phyloP scores from a whole-genome alignment of 768 basidiomycete species.

The Amanita subjunquillea region DNA sequence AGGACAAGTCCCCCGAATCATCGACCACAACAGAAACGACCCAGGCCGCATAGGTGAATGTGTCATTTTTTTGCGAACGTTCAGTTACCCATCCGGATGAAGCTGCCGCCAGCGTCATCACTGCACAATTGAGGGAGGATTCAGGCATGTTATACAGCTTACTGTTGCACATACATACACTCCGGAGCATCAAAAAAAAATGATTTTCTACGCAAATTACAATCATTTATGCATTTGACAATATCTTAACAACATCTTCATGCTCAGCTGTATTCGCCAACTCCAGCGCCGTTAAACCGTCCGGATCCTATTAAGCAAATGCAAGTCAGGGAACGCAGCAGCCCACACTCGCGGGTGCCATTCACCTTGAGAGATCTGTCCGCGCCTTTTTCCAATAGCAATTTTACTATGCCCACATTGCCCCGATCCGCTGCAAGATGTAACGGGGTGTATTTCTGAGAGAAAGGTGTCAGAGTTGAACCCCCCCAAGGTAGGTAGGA shows the following conservation, averaged over 20 bases:
- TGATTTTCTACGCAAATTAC: not conserved
- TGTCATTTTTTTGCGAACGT: not conserved
- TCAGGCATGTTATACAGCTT: not conserved
- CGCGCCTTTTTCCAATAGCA: constrained; percentile 57
- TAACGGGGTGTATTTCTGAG: constrained; percentile 78
- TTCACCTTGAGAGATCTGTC: constrained; percentile 53
- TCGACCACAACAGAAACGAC: not conserved
- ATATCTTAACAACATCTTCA: constrained; percentile 31
- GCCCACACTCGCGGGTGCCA: not conserved
- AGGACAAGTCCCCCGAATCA: not conserved
- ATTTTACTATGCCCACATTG: constrained; percentile 38
- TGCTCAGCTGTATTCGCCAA: constrained; percentile 52
- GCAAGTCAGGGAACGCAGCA: not conserved
- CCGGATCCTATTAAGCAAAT: constrained; percentile 44
- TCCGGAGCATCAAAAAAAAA: not conserved
- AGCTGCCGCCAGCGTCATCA: not conserved
- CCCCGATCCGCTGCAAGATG: constrained; percentile 87
- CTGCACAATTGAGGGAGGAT: not conserved
- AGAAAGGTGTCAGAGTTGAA: not conserved
- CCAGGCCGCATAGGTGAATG: not conserved
- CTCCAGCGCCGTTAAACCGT: constrained; percentile 50
- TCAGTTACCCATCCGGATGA: not conserved
- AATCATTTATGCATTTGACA: constrained; percentile 1
- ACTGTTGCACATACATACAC: not conserved
- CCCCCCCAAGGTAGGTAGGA: too few species aligned